Conservation (phyloP, 148 eudicot species). For the Nepenthes mirabilis region DNA sequence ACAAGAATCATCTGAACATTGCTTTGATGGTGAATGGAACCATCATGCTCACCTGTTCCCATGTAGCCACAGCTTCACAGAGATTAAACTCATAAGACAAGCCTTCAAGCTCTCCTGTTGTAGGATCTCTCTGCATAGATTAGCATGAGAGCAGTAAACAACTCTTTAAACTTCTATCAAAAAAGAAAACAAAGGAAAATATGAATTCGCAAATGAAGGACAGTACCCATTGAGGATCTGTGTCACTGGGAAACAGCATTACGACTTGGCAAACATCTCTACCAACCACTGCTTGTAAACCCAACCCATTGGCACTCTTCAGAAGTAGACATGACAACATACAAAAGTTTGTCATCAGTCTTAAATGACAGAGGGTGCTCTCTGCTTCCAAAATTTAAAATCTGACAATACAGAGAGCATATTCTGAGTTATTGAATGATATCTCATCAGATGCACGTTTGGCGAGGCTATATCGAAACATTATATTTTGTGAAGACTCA, state of each 20-base stretch:
- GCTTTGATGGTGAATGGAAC: neutral
- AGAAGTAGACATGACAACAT: constrained; percentile 4
- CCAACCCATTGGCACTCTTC: constrained; percentile 83
- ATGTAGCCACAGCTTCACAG: constrained; percentile 96
- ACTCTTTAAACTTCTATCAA: neutral
- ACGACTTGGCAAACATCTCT: constrained; percentile 52
- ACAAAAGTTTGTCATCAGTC: constrained; percentile 1
- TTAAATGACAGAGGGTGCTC: neutral
- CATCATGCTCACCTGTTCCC: constrained; percentile 73
- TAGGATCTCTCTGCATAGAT: constrained; percentile 75
- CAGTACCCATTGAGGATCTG: constrained; percentile 81
- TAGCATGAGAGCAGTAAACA: constrained; percentile 5
- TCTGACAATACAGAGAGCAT: neutral
- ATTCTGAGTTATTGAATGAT: neutral
- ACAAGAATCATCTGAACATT: no score
- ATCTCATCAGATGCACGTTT: neutral
- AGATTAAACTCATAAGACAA: constrained; percentile 61
- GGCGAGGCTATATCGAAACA: neutral
- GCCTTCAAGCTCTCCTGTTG: constrained; percentile 75
- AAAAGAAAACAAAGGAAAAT: neutral
- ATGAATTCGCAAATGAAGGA: neutral
- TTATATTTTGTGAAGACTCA: neutral
- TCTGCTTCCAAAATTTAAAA: neutral
- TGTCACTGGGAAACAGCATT: constrained; percentile 65
- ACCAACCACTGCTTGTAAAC: constrained; percentile 45